Percentiles rank a stretch among this genome's conserved stretches.
Conservation (phyloP, 2,329 filamentous ascomycete genomes). For the Trichoderma harzianum region DNA sequence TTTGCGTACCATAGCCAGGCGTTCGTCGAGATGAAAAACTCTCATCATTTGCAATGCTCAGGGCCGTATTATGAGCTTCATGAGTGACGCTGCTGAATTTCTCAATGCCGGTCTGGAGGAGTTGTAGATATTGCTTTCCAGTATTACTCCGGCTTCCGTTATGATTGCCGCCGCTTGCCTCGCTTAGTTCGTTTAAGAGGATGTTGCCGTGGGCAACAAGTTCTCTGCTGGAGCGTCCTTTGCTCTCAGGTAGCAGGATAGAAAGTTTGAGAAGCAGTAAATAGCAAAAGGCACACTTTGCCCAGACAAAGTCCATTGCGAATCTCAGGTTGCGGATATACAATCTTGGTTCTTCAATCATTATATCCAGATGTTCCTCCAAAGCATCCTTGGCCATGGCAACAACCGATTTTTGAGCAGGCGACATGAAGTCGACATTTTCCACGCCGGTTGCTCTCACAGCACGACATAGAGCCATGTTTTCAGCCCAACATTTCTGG, state of each 20-base stretch:
- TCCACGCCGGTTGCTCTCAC: slow-evolving; percentile 37
- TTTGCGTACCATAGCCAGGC: neutral
- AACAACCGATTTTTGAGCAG: slow-evolving; percentile 45
- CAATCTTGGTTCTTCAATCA: slow-evolving; percentile 41
- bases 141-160: slow-evolving; percentile 32
- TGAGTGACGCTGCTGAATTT: slow-evolving; percentile 23
- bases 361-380: slow-evolving; percentile 46
- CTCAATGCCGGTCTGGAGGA: slow-evolving; percentile 25
- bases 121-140: slow-evolving; percentile 29
- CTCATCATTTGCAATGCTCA: neutral
- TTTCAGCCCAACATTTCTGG: slow-evolving; percentile 52
- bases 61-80: neutral
- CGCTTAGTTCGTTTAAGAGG: slow-evolving; percentile 27
- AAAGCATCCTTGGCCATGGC: slow-evolving; percentile 49
- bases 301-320: slow-evolving; percentile 58
- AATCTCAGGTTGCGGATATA: slow-evolving; percentile 52
- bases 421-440: slow-evolving; percentile 43
- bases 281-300: slow-evolving; percentile 56
- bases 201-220: slow-evolving; percentile 23
- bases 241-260: slow-evolving; percentile 43
- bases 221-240: slow-evolving; percentile 18
- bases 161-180: slow-evolving; percentile 19
- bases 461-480: slow-evolving; percentile 50
- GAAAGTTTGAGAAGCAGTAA: slow-evolving; percentile 52
- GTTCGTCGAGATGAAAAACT: neutral